Percentiles rank a stretch among this genome's conserved stretches.
Evolutionary conservation across 208 protist genomes (phyloP).

Genomic region (Trypanosoma vivax): DNA sequence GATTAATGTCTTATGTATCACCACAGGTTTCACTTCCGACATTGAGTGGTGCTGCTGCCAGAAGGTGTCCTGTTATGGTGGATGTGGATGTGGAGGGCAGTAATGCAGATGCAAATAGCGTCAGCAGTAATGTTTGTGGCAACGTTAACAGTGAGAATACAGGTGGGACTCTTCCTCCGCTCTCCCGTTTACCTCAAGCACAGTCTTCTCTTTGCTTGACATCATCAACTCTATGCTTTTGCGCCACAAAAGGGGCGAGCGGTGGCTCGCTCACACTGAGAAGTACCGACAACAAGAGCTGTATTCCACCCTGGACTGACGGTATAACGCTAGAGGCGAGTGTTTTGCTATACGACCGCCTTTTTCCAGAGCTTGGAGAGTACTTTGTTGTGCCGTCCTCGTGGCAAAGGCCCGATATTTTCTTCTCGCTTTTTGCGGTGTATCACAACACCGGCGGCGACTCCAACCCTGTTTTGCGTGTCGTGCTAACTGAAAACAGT

Average conservation of each 20-base stretch:
- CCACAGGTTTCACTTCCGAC: background rate
- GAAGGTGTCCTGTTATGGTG: background rate
- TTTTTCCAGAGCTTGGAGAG: conserved; percentile 45
- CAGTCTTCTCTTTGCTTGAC: conserved; percentile 18
- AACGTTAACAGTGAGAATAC: background rate
- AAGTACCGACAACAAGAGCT: conserved; percentile 5
- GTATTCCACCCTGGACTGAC: conserved; percentile 34
- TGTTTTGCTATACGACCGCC: conserved; percentile 41
- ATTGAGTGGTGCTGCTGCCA: background rate
- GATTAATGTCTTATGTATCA: background rate
- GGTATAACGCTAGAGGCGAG: conserved; percentile 46
- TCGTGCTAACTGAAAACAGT: conserved; percentile 11
- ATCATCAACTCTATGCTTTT: conserved; percentile 19
- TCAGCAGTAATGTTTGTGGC: background rate
- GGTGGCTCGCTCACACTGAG: conserved; percentile 15
- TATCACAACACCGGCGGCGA: conserved; percentile 4
- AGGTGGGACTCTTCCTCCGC: background rate
- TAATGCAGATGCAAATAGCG: conserved; percentile 3
- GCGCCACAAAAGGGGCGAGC: conserved; percentile 1
- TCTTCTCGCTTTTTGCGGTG: conserved; percentile 33
- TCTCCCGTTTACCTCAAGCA: conserved; percentile 10
- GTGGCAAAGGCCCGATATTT: conserved; percentile 21
- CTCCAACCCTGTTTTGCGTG: conserved; percentile 6
- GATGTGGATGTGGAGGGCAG: background rate
- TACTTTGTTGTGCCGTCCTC: conserved; percentile 20